Base-by-base conservation (phyloP, 1,139 yeast genomes). In the Magnusiomyces paraingens region DNA sequence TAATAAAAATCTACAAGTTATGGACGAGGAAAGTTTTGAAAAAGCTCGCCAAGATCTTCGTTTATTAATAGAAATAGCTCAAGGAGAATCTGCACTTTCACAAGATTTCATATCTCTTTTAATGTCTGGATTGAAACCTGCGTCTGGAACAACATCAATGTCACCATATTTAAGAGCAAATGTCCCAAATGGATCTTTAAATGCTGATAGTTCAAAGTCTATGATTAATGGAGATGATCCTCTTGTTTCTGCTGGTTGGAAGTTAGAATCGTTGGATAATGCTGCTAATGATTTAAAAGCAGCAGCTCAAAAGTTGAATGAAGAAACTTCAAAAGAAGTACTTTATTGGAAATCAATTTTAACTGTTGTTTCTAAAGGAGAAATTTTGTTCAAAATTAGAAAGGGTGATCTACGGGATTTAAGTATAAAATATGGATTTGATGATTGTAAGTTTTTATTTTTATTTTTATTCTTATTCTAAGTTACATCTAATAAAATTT, bases 351-450 rank as follows among this genome's bases (percentile, higher is more conserved):
- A 77, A 55, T 77, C 77, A 57, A 74, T 84, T 18, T 69, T 76
- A 55, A 70, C 73, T 35, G 78, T 83, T 50, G 77, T 80, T 32
- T 76, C 80, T 54, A 76, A 75, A 14, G 81, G 85, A 50, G 97
- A 90, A 63, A 84, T 86, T 0, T 71, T 91, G 17, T 84, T 84
- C 64, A 86, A 86, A 63, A 76, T 84, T 41, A 76, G 83, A 55
- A 85, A 81, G 54, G 75, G 74, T 21, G 67, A 67, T 12, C 67
- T 83, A 66, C 61, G 74, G 47, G 81, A 81, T 42, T 70, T 91
- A 46, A 95, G 91, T 1, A 85, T 91, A 40, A 88, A 87, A 63
- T 91, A 86, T 65, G 98, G 98, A 0, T 93, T 81, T 69, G 93
- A 86, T 10, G 97, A 90, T 67, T 17, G 44, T 40, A 40, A 40